Evolutionary conservation across 2,329 filamentous ascomycete species (phyloP), one percentile per base, ranked within the genome.

Genomic region (Aspergillus pseudoterreus): DNA sequence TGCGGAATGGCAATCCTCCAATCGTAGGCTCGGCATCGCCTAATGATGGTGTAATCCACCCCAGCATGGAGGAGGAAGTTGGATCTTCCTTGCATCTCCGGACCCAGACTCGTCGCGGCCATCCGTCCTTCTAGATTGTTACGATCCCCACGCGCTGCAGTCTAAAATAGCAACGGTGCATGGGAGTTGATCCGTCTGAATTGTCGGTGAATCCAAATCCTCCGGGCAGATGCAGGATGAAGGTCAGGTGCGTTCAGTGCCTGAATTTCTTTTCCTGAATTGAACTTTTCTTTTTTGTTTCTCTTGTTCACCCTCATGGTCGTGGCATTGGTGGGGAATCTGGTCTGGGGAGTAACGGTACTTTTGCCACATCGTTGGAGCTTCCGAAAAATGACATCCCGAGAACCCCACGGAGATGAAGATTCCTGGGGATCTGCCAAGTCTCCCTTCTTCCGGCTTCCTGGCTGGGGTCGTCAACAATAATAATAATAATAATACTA

Each of bases 1-100:
- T 45, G 50, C 36, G 49, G 53, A 49, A 56, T 50, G 39, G 35
- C 10, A 43, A 12, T 30, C 48, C 52, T 53, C 56, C 54, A 58
- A 58, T 58, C 15, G 45, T 48, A 22, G 43, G 42, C 56, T 56
- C 54, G 54, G 54, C 54, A 57, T 52, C 51, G 46, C 21, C 35
- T 10, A 57, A 48, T 56, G 54, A 47, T 54, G 54, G 54, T 56
- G 56, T 56, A 50, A 54, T 56, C 49, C 44, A 41, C 33, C 43
- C 33, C 22, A 22, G 22, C 22, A 22, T 22, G 22, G 22, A 22
- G 22, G 22, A 30, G 27, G 27, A 30, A 30, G 30, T 27, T 35
- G 33, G 48, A 47, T 48, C 39, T 45, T 57, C 52, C 55, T 51
- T 54, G 27, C 52, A 49, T 49, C 33, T 19, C 43, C 21, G 30